Evolutionary conservation across 2,329 filamentous ascomycete species (phyloP).

Genomic region (Magnaporthiopsis incrustans): DNA sequence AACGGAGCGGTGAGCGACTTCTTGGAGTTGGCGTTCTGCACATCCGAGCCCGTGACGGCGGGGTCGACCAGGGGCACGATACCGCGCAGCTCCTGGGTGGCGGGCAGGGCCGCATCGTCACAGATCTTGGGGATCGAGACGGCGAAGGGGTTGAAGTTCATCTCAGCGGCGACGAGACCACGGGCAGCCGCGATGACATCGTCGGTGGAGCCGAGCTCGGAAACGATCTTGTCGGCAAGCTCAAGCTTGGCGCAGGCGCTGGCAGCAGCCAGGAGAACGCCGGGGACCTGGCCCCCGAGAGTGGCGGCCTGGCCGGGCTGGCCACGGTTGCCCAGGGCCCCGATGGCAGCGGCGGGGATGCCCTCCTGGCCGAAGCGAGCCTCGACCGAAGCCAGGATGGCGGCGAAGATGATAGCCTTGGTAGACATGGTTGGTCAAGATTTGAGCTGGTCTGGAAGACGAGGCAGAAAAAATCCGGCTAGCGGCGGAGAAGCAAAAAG

Average conservation of each 20-base stretch:
- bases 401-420: constrained; percentile 30
- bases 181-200: constrained; percentile 52
- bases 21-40: constrained; percentile 52
- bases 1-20: constrained; percentile 46
- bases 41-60: constrained; percentile 45
- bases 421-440: constrained; percentile 30
- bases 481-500: constrained; percentile 5
- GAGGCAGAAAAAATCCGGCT: not conserved
- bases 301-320: constrained; percentile 53
- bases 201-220: constrained; percentile 49
- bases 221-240: constrained; percentile 57
- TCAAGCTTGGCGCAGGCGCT: constrained; percentile 50
- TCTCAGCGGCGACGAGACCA: constrained; percentile 46
- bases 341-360: constrained; percentile 45
- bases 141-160: constrained; percentile 65
- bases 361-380: constrained; percentile 60
- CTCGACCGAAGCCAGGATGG: constrained; percentile 35
- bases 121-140: constrained; percentile 55
- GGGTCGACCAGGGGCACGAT: constrained; percentile 63
- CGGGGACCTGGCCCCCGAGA: constrained; percentile 53
- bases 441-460: not conserved
- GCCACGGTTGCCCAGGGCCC: constrained; percentile 41
- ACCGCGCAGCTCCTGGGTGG: constrained; percentile 52
- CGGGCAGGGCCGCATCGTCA: constrained; percentile 53
- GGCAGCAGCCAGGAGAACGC: constrained; percentile 54